Conservation (phyloP, 805 yeast genomes). For the Hanseniaspora lindneri region DNA sequence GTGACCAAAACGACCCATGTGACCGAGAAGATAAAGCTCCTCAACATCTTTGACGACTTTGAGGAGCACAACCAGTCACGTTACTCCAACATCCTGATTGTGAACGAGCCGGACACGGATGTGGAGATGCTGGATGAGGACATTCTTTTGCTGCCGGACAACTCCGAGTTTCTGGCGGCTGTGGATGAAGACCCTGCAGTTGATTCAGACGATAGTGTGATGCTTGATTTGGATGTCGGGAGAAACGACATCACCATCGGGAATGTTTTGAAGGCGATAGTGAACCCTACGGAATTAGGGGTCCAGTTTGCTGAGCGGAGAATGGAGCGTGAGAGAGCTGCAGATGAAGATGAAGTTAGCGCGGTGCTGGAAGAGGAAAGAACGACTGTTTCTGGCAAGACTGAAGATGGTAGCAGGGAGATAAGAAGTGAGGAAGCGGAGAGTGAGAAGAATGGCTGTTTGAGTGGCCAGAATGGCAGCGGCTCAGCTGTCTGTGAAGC, state of each 20-base stretch:
- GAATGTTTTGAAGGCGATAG: conserved; percentile 4
- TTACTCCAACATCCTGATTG: background rate
- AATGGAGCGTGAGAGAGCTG: background rate
- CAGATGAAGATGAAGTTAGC: background rate
- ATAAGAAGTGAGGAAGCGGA: too few species aligned
- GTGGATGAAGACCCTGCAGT: too few species aligned
- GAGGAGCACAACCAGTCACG: background rate
- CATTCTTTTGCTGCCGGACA: background rate
- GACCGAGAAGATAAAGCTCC: conserved; percentile 5
- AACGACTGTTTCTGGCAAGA: background rate
- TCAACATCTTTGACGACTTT: conserved; percentile 2
- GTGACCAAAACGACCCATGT: background rate
- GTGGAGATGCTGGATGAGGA: conserved; percentile 3
- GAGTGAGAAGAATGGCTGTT: too few species aligned
- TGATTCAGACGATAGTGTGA: background rate
- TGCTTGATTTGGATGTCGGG: background rate
- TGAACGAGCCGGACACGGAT: background rate
- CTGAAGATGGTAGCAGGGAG: too few species aligned
- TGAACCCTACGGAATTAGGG: conserved; percentile 15
- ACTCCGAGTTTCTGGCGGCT: too few species aligned
- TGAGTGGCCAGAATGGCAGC: too few species aligned
- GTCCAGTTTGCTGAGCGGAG: conserved; percentile 7
- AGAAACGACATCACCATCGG: conserved; percentile 1
- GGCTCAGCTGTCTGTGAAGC: too few species aligned
- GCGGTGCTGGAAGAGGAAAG: background rate